Evolutionary conservation across 306 rosid species (phyloP), one percentile per base, ranked within the genome.

Genomic region (Oemleria cerasiformis): DNA sequence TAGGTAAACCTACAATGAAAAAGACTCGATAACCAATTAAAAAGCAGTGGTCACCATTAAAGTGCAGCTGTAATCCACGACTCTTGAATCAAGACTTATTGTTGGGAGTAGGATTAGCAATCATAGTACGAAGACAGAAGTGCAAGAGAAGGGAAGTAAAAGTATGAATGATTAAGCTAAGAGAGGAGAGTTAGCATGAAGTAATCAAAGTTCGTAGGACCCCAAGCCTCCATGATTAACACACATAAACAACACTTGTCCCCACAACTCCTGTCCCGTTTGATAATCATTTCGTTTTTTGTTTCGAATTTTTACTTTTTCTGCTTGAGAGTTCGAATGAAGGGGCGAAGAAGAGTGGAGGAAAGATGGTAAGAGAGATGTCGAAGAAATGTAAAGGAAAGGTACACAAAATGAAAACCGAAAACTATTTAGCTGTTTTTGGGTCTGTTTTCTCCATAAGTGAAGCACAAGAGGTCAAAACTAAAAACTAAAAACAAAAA

Each of bases 1-100:
- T 71, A 30, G 81, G 76, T 75, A 75, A 70, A 66, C 75, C 75
- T 8, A 65, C 78, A 47, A 21, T 39, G 80, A 71, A 51, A 60
- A 74, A 17, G 75, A 78, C 72, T 14, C 58, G 19, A 62, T 19
- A 61, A 60, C 77, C 48, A 42, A 47, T 60, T 21, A 41, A 54
- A 67, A 69, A 58, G 49, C 47, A 61, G 45, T 25, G 58, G 56
- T 34, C 71, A 63, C 48, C 69, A 68, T 20, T 16, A 12, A 12
- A 42, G 43, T 49, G 23, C 8, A 42, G 73, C 71, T 63, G 73
- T 56, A 30, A 2, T 61, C 80, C 70, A 65, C 65, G 50, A 53
- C 58, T 53, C 55, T 4, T 47, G 55, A 23, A 60, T 16, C 69
- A 63, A 41, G 25, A 25, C 25, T 59, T 23, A 23, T 53, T 17